Base-by-base conservation (phyloP, 2,329 filamentous ascomycete species). In the Nemania sp. region DNA sequence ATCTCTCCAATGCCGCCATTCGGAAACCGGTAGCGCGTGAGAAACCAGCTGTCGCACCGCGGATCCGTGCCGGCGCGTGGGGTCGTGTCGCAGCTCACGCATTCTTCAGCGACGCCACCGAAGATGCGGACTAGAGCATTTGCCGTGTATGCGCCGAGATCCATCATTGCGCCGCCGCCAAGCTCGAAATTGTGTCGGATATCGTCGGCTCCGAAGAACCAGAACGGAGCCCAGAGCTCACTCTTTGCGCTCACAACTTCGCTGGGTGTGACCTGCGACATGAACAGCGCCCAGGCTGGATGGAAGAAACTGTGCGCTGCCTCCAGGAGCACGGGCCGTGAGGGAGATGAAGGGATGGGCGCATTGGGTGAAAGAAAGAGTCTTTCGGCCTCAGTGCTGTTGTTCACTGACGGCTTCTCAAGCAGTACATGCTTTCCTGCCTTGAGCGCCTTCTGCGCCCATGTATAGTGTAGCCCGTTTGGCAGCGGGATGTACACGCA, bases 351-450 rank as follows among this genome's bases (percentile, higher is more conserved):
- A 1, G 70, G 64, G 0, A 62, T 44, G 4, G 57, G 54, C 39
- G 76, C 60, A 12, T 71, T 54, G 0, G 72, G 70, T 17, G 69
- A 67, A 24, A 61, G 66, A 62, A 81, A 81, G 14, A 82, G 70
- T 0, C 61, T 57, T 15, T 65, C 62, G 2, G 78, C 79, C 61
- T 83, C 77, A 0, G 44, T 52, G 3, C 68, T 63, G 60, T 80
- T 82, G 22, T 72, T 72, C n/a, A 71, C 72, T 0, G 74, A 72
- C 0, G 80, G 80, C 63, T 82, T 82, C 63, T 83, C 80, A 2
- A 82, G 66, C 0, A 83, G 72, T 17, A 84, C 79, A 59, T 83
- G 79, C 58, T 82, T 83, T 3, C 77, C 77, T 3, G 74, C 74
- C 19, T 67, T 61, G 19, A 83, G 66, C 3, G 78, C 73, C 47